Base-by-base conservation (phyloP, 1,284 basidiomycete genomes). In the Termitomyces sp. region DNA sequence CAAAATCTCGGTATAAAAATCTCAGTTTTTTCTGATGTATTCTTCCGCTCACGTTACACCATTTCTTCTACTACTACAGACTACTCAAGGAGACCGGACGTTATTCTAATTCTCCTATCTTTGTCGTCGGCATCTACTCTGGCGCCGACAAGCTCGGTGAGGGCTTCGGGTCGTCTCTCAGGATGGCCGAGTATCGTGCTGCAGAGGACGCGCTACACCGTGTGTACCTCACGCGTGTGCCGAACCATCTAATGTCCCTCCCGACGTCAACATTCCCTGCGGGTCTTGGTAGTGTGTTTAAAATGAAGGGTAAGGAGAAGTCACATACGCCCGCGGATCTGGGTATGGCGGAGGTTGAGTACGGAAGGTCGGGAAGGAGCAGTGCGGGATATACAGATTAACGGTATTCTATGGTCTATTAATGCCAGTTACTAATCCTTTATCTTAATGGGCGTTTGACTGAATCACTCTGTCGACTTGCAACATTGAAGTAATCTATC, bases 131-230 rank as follows among this genome's bases (percentile, higher is more conserved):
- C 21, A 88, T 97, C 48, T 98, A 84, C 70, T 90, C 91, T n/a
- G 89, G 90, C 6, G 82, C 82, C 19, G 88, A 90, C 60, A 86
- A 98, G 73, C 81, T 99, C 2, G 94, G 96, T 12, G 95, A 99
- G 73, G 95, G 94, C 7, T 94, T 94, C 66, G 97, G 97, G 46
- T 91, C 86, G 63, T 94, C 91, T 15, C 76, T 98, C 55, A 85
- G 84, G 67, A 99, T 99, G 96, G 95, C 94, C 15, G 93, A 98
- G 72, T 97, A 86, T 73, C 79, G 97, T 56, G 94, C 92, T 19
- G 91, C 92, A 3, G 91, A 94, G 69, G 89, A 94, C 66, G 82
- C 92, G 0, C 75, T 94, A 28, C 83, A 88, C 58, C 80, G 90
- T 34, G 75, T 94, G 28, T 94, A 92, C 71, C 78, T 94, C 59